A percentile compares a stretch with the other conserved stretches of the same genome.
Evolutionary conservation across 2,329 filamentous ascomycete genomes (phyloP).

Genomic region (Claviceps arundinis): DNA sequence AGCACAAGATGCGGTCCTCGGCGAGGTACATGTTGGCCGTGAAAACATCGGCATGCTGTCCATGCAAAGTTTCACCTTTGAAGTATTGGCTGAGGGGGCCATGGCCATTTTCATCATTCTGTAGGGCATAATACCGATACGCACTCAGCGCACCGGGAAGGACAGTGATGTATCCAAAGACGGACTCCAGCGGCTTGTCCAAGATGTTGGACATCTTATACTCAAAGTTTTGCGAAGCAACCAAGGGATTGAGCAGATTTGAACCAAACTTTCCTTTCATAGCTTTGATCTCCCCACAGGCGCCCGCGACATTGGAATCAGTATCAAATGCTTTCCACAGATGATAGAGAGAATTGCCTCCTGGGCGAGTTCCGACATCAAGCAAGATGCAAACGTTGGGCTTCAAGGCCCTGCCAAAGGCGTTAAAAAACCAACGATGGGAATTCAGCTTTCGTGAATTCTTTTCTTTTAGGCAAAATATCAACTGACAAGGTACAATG

Average conservation of each 20-base stretch:
- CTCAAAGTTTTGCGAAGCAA: constrained; percentile 97
- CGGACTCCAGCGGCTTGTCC: constrained; percentile 91
- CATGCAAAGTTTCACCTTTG: constrained; percentile 95
- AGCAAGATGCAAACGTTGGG: constrained; percentile 95
- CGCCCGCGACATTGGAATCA: constrained; percentile 92
- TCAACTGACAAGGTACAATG: constrained; percentile 94
- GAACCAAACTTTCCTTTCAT: constrained; percentile 79
- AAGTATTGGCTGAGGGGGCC: constrained; percentile 96
- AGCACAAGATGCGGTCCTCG: constrained; percentile 81
- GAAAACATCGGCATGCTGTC: constrained; percentile 91
- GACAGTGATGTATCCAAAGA: constrained; percentile 97
- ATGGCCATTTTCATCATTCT: constrained; percentile 92
- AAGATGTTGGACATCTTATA: constrained; percentile 99
- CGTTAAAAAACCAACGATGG: constrained; percentile 98
- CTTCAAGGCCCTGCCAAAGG: constrained; percentile 81
- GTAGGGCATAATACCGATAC: constrained; percentile 88
- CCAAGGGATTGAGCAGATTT: constrained; percentile 81
- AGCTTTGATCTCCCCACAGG: constrained; percentile 94
- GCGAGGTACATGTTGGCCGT: constrained; percentile 94
- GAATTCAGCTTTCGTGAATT: constrained; percentile 97
- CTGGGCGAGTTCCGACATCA: constrained; percentile 89
- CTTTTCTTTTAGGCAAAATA: constrained; percentile 96
- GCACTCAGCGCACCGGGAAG: constrained; percentile 88
- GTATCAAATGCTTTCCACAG: constrained; percentile 98
- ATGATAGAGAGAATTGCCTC: constrained; percentile 84